phyloP scores from a whole-genome alignment of 2,329 filamentous ascomycete genomes.

The Aschersonia sp. region DNA sequence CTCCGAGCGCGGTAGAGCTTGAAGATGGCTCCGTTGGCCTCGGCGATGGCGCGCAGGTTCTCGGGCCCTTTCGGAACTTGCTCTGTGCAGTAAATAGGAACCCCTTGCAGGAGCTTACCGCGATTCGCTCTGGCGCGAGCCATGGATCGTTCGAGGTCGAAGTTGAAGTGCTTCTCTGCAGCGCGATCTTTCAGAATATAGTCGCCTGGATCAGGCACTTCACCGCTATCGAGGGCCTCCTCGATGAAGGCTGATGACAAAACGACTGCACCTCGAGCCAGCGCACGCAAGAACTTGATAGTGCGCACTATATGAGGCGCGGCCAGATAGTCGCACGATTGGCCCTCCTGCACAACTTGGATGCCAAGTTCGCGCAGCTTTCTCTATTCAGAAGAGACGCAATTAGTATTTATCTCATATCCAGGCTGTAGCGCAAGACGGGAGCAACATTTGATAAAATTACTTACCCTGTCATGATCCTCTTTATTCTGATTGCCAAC shows the following conservation, averaged over 20 bases:
- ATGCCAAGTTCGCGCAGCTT: constrained; percentile 76
- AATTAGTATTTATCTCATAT: constrained; percentile 1
- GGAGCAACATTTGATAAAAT: not conserved
- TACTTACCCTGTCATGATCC: constrained; percentile 62
- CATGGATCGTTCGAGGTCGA: constrained; percentile 55
- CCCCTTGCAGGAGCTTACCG: constrained; percentile 57
- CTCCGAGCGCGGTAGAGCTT: constrained; percentile 61
- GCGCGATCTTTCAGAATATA: constrained; percentile 57
- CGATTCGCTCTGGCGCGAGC: constrained; percentile 60
- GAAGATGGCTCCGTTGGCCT: constrained; percentile 78
- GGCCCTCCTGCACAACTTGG: constrained; percentile 59
- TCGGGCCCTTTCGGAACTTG: constrained; percentile 68
- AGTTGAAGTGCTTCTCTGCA: constrained; percentile 55
- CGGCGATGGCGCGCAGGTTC: constrained; percentile 73
- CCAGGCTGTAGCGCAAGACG: not conserved
- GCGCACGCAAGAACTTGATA: constrained; percentile 79
- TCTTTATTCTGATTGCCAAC: constrained; percentile 57
- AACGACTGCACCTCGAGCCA: constrained; percentile 67
- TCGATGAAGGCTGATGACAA: constrained; percentile 70
- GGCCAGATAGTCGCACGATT: constrained; percentile 70
- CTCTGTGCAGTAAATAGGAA: constrained; percentile 74
- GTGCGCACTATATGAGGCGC: constrained; percentile 80
- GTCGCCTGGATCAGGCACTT: constrained; percentile 47
- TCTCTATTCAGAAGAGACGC: constrained; percentile 33
- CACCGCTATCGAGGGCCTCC: constrained; percentile 53